Conservation (phyloP, 1,139 yeast species). For the Magnusiomyces tetraspermus region DNA sequence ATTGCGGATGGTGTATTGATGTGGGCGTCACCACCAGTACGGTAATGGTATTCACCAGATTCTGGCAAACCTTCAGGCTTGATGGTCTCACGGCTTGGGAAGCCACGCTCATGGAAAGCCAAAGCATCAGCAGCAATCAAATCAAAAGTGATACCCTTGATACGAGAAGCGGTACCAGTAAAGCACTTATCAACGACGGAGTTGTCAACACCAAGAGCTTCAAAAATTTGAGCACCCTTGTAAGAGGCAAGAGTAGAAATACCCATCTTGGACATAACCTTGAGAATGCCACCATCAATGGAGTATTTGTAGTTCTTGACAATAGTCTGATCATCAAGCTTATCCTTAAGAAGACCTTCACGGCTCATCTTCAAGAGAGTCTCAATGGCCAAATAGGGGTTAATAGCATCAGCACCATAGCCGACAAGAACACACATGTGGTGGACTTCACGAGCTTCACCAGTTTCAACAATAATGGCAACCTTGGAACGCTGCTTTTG, state of each 20-base stretch:
- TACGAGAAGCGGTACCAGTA: constrained; percentile 95
- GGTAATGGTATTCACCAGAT: constrained; percentile 96
- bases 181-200: constrained; percentile 92
- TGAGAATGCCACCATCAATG: constrained; percentile 80
- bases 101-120: constrained; percentile 86
- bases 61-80: constrained; percentile 76
- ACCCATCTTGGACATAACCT: constrained; percentile 99
- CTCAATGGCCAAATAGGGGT: constrained; percentile 90
- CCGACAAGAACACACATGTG: constrained; percentile 92
- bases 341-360: constrained; percentile 61
- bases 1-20: constrained; percentile 91
- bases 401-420: constrained; percentile 94
- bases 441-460: constrained; percentile 96
- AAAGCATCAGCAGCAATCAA: constrained; percentile 95
- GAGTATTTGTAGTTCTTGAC: constrained; percentile 72
- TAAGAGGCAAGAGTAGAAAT: constrained; percentile 94
- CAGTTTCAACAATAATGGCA: constrained; percentile 83
- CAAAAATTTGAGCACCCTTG: constrained; percentile 98
- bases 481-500: constrained; percentile 95
- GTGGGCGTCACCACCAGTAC: constrained; percentile 97
- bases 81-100: constrained; percentile 64
- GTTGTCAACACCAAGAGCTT: constrained; percentile 91
- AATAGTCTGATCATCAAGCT: constrained; percentile 48
- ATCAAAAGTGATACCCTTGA: constrained; percentile 90
- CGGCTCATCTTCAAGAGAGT: constrained; percentile 75